A percentile compares a stretch with the other conserved stretches of the same genome.
These are phyloP conservation scores for Mucor piriformis DNA, from an alignment of 371 early-diverging fungal species.

Conservation along the genomic window DNA sequence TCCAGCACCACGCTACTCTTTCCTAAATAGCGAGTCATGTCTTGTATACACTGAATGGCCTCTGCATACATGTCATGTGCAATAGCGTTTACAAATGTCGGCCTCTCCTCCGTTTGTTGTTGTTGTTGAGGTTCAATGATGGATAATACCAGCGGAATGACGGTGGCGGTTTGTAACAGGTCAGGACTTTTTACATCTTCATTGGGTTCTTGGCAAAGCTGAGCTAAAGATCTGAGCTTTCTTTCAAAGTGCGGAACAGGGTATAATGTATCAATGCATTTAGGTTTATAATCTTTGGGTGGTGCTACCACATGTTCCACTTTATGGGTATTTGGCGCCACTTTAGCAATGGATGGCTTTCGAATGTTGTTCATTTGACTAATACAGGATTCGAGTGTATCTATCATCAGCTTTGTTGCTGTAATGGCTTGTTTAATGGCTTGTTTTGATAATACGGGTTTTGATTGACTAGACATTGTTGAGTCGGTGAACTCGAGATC, in stretches of 20 bases:
- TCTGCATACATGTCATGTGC: constrained; percentile 47
- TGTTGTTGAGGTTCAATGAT: constrained; percentile 27
- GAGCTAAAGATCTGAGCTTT: constrained; percentile 42
- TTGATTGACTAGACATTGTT: neutral
- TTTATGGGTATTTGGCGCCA: neutral
- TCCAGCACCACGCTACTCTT: constrained; percentile 36
- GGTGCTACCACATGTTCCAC: neutral
- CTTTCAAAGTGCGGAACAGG: constrained; percentile 49
- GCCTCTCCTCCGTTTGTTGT: neutral
- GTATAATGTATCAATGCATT: constrained; percentile 42
- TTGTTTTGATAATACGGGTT: constrained; percentile 30
- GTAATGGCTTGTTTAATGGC: constrained; percentile 44
- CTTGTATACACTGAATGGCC: constrained; percentile 33
- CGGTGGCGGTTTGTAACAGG: constrained; percentile 18
- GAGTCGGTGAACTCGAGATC: constrained; percentile 57
- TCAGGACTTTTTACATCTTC: constrained; percentile 2
- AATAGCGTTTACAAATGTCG: constrained; percentile 26
- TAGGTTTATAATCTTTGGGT: constrained; percentile 30
- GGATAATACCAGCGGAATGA: constrained; percentile 39
- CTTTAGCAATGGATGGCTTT: no score
- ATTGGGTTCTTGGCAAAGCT: constrained; percentile 44
- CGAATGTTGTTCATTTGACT: constrained; percentile 18
- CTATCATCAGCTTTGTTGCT: constrained; percentile 40
- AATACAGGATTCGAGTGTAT: constrained; percentile 34
- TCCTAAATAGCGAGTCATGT: constrained; percentile 34